Base-by-base conservation (phyloP, 805 yeast species). In the Myxozyma kluyveri region DNA sequence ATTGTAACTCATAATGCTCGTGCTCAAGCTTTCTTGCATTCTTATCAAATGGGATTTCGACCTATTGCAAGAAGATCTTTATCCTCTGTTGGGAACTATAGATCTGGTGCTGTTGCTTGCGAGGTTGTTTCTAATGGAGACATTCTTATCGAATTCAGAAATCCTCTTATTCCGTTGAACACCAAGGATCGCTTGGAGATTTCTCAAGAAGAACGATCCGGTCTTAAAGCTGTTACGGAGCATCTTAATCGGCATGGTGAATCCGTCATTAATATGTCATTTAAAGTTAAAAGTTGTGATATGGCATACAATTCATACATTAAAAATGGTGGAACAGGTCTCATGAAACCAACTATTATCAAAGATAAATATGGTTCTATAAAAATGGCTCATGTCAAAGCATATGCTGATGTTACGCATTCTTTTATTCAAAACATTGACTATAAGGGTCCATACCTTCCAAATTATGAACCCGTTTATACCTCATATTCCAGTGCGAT, bases 221-320 rank as follows among this genome's bases (percentile, higher is more conserved):
- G 45, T 44, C 33, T 49, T 5, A 38, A 40, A 23, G 35, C 44
- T 12, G 49, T 53, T 14, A 31, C 44, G 18, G 22, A 32, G 19
- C 44, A 41, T 26, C 40, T 53, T 14, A 33, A n/a, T 31, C 49
- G 3, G 37, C 96, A 88, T 66, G 91, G 95, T 1, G 90, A 86
- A 63, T 86, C 88, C 4, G 87, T 87, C n/a, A 79, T 80, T 65
- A 93, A 88, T 63, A 79, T 88, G 9, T 78, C 88, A 0, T 83
- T 87, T 61, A 64, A 63, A n/a, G 91, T 86, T 0, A 70, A 67
- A 3, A 71, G 82, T 59, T 79, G 79, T 10, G 74, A 70, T 3
- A 57, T 57, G 0, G 72, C 77, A 1, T 83, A 66, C 55, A 55
- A 65, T 0, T 67, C 68, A 35, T 86, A 91, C 0, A 59, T 79